Base-by-base conservation (phyloP, 345 rosid genomes). In the Trapa bicornis region DNA sequence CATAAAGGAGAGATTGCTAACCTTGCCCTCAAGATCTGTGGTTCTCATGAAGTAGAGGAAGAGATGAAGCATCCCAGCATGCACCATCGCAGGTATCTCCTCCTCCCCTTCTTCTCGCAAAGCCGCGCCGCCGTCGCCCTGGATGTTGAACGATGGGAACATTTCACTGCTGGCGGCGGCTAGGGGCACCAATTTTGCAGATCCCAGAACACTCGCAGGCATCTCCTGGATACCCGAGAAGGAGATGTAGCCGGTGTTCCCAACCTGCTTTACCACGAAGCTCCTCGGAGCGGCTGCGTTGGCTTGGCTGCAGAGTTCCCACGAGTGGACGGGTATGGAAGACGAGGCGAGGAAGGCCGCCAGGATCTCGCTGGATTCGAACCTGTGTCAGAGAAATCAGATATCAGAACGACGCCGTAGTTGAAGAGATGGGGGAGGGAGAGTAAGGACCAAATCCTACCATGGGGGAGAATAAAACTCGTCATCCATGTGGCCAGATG, bases 291-390 rank as follows among this genome's bases (percentile, higher is more conserved):
- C 47, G 0, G n/a, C 58, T 0, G 77, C 57, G 65, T 72, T 79
- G 64, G 83, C 82, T 0, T 42, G 42, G 67, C 67, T 65, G 86
- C 97, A 87, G 5, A 79, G 50, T 47, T 73, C 71, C 99, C 99
- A 93, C 16, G 97, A 74, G n/a, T 83, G 80, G 7, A 74, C 42
- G 7, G 78, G 71, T 65, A 90, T 15, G 0, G 84, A 77, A 3
- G 88, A 87, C 14, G 96, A 83, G 5, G 86, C 74, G 63, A 93
- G 29, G 70, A 81, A 78, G 37, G 71, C 70, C 4, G 94, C 94
- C 60, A 80, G 77, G 50, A 84, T 71, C 84, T 90, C 99, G 73
- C 96, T 86, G 48, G 85, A 81, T 78, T 90, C 97, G 68, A 88
- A 88, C 71, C 89, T 77, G 33, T 0, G 5, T 35, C 42, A n/a